Conservation (phyloP, 257 asterid species). For the Ligustrum vulgare region DNA sequence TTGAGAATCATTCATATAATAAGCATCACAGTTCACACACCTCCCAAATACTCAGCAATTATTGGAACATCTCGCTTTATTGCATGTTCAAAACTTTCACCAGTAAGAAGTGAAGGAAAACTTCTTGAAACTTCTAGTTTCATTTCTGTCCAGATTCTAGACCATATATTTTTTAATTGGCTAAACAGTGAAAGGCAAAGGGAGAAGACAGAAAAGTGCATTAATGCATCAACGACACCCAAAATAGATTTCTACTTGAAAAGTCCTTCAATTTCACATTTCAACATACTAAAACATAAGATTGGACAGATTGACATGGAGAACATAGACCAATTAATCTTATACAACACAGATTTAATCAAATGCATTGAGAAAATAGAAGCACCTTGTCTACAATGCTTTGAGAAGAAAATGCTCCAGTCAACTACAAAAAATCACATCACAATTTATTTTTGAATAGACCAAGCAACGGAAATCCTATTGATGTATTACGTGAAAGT, state of each 20-base stretch:
- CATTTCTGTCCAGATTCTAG: slow-evolving; percentile 1
- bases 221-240: neutral
- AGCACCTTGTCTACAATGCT: neutral
- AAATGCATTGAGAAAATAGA: neutral
- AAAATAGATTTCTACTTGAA: too few relatives aligned
- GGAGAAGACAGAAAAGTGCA: neutral
- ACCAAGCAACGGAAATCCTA: neutral
- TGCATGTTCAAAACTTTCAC: slow-evolving; percentile 61
- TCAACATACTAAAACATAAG: neutral
- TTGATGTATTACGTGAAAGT: too few relatives aligned
- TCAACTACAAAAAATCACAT: neutral
- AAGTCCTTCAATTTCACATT: neutral
- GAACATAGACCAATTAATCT: neutral
- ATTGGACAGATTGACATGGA: neutral
- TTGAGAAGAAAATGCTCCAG: neutral
- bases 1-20: slow-evolving; percentile 53
- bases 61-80: slow-evolving; percentile 45
- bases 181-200: neutral
- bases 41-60: slow-evolving; percentile 53
- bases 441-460: neutral
- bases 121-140: slow-evolving; percentile 1
- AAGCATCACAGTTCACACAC: slow-evolving; percentile 56
- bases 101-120: slow-evolving; percentile 38
- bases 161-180: neutral
- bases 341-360: too few relatives aligned